phyloP scores from a whole-genome alignment of 129 eudicot genomes.

The Flaveria brownii region DNA sequence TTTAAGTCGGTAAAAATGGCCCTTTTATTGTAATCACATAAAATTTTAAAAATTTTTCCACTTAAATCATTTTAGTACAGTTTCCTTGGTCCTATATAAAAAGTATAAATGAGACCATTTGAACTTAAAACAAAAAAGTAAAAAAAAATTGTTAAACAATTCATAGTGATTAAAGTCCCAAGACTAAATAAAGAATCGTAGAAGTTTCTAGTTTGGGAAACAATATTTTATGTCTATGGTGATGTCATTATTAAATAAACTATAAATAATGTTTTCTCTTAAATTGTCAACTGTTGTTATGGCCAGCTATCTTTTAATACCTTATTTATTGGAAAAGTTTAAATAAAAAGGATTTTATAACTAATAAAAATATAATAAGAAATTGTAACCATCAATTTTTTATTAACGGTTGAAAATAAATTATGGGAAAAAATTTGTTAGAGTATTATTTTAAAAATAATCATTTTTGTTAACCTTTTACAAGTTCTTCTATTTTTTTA shows the following conservation, averaged over 20 bases:
- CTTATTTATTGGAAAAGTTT: not conserved
- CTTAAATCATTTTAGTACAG: not conserved
- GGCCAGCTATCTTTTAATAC: not conserved
- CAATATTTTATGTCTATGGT: constrained; percentile 30
- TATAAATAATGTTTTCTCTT: not conserved
- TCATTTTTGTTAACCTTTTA: too few relatives aligned
- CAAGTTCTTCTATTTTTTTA: too few relatives aligned
- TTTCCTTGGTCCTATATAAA: not conserved
- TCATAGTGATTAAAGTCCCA: constrained; percentile 18
- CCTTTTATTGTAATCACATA: not conserved
- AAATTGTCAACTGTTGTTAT: constrained; percentile 4
- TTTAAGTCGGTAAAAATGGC: not conserved
- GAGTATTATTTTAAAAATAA: too few relatives aligned
- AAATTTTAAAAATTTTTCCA: not conserved
- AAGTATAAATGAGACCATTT: not conserved
- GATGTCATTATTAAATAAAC: constrained; percentile 2
- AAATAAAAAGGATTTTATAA: too few relatives aligned
- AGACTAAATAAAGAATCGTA: constrained; percentile 27
- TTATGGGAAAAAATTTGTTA: too few relatives aligned
- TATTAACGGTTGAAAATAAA: too few relatives aligned
- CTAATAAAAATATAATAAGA: too few relatives aligned
- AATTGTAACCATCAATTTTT: too few relatives aligned
- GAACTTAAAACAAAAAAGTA: not conserved
- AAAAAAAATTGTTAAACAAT: not conserved
- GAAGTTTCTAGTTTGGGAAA: constrained; percentile 40